Percentiles rank a stretch among this genome's conserved stretches.
These are phyloP conservation scores for Starmerella ratchasimensis DNA, from an alignment of 805 yeast genomes.

Conservation along the genomic window DNA sequence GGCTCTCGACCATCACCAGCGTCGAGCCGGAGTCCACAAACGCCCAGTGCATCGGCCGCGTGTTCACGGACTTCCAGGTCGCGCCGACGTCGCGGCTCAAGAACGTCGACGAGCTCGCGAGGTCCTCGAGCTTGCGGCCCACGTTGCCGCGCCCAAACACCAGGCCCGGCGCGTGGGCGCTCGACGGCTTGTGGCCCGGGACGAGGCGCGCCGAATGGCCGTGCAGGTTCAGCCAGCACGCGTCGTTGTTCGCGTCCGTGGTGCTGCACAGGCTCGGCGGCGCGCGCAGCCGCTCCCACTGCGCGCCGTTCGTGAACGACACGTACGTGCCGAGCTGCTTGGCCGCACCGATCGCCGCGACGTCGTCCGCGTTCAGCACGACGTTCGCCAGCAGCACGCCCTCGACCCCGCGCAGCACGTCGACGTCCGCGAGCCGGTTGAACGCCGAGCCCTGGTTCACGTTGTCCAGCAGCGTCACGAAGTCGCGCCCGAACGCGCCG, in stretches of 20 bases:
- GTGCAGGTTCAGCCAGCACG: constrained; percentile 73
- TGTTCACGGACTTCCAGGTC: constrained; percentile 66
- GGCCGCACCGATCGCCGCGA: constrained; percentile 28
- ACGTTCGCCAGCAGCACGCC: constrained; percentile 68
- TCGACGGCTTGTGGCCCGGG: constrained; percentile 70
- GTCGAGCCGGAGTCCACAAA: constrained; percentile 91
- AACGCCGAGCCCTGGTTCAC: constrained; percentile 52
- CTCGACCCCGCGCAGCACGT: constrained; percentile 66
- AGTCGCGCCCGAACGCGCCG: constrained; percentile 81
- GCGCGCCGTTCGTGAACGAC: constrained; percentile 83
- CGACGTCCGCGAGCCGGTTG: constrained; percentile 79
- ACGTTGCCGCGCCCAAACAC: constrained; percentile 90
- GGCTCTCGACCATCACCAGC: constrained; percentile 52
- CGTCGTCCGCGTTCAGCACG: constrained; percentile 43
- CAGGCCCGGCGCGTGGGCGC: constrained; percentile 80
- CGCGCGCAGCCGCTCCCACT: constrained; percentile 61
- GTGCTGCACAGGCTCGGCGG: constrained; percentile 53
- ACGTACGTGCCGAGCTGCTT: constrained; percentile 60
- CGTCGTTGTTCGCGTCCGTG: constrained; percentile 30
- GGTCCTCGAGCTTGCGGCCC: constrained; percentile 43
- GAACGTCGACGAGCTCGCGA: constrained; percentile 51
- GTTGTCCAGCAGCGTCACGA: constrained; percentile 48
- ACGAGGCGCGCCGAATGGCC: constrained; percentile 83
- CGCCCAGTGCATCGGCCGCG: constrained; percentile 82
- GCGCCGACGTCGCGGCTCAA: constrained; percentile 83